Percentiles rank a stretch among this genome's conserved stretches.
Evolutionary conservation across 306 rosid species (phyloP).

Genomic region (Vigna angularis): DNA sequence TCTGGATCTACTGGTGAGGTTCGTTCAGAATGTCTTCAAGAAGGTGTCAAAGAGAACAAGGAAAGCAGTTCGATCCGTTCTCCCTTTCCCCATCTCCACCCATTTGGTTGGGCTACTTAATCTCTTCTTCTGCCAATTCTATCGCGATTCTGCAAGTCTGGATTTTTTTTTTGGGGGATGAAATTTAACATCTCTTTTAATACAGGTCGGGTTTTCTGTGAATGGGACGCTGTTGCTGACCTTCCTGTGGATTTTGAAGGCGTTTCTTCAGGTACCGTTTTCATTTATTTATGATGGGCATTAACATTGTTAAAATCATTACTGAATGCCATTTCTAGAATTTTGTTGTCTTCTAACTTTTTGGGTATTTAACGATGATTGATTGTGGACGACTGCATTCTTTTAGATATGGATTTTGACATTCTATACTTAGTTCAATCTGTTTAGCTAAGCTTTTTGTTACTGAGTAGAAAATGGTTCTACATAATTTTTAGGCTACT

Average conservation of each 20-base stretch:
- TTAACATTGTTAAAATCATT: neutral
- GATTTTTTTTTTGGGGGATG: neutral
- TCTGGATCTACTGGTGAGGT: constrained; percentile 70
- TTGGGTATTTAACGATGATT: constrained; percentile 14
- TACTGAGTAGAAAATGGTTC: neutral
- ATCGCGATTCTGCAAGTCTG: neutral
- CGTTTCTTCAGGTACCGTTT: constrained; percentile 73
- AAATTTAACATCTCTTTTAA: neutral
- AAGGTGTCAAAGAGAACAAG: constrained; percentile 71
- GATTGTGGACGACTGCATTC: neutral
- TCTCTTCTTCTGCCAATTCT: neutral
- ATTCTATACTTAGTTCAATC: neutral
- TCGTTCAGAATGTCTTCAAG: constrained; percentile 71
- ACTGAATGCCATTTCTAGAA: neutral
- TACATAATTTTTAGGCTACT: neutral
- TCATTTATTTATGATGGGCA: neutral
- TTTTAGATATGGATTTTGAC: neutral
- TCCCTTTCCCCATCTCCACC: constrained; percentile 69
- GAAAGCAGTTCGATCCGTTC: constrained; percentile 75
- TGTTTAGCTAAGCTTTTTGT: neutral
- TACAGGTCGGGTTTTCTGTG: constrained; percentile 73
- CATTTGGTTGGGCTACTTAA: constrained; percentile 53
- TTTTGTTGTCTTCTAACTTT: neutral
- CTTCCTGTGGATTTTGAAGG: constrained; percentile 76
- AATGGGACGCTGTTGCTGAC: constrained; percentile 72